Evolutionary conservation across 345 rosid species (phyloP).

Genomic region (Physaria fendleri): DNA sequence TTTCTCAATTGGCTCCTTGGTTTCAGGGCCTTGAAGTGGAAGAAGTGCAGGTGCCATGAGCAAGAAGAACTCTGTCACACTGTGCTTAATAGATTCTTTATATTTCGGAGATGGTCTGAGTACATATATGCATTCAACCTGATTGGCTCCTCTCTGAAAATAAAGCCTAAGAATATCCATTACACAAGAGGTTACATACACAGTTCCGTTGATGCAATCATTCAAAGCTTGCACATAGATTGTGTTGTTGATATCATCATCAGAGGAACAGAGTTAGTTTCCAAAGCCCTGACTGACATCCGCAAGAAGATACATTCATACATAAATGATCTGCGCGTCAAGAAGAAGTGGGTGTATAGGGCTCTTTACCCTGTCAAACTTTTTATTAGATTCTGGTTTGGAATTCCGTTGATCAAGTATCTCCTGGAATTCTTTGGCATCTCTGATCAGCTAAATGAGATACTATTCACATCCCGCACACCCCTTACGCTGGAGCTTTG

Average conservation of each 20-base stretch:
- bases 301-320: neutral
- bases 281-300: neutral
- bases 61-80: neutral
- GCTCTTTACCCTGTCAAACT: neutral
- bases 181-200: slow-evolving; percentile 5
- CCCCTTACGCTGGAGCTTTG: slow-evolving; percentile 40
- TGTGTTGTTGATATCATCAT: neutral
- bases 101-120: slow-evolving; percentile 46
- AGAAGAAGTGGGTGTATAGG: neutral
- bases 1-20: slow-evolving; percentile 16
- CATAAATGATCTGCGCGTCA: neutral
- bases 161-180: slow-evolving; percentile 19
- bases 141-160: slow-evolving; percentile 35
- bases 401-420: neutral
- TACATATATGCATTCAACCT: slow-evolving; percentile 38
- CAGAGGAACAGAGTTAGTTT: neutral
- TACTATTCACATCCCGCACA: slow-evolving; percentile 16
- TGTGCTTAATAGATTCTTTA: slow-evolving; percentile 26
- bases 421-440: slow-evolving; percentile 20
- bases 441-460: slow-evolving; percentile 20
- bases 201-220: neutral
- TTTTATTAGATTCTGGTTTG: neutral
- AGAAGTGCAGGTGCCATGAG: neutral
- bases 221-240: neutral
- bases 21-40: slow-evolving; percentile 22